Base-by-base conservation (phyloP, 139 green algal genomes). In the Chlamydomonas eustigma region DNA sequence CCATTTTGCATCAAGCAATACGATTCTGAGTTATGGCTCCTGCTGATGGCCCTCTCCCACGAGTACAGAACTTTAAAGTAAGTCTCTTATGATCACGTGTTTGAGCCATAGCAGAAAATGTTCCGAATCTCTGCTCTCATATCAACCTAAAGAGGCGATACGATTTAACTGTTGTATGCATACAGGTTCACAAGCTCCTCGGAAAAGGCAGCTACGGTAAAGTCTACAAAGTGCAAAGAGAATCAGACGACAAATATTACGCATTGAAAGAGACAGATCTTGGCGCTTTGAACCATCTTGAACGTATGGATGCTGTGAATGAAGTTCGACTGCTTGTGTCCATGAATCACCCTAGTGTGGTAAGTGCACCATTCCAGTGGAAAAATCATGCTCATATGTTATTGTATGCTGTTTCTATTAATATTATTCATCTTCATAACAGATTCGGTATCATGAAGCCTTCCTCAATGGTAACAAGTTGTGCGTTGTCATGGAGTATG, bases 401-500 rank as follows among this genome's bases (percentile, higher is more conserved):
- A 18, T 58, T 18, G 18, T 58, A 18, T 58, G 12, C 44, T 18
- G 44, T 58, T 18, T 18, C 44, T 28, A 28, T 18, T 18, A 12
- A 58, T 58, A 28, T 58, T 58, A 12, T 58, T 58, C 44, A 63
- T n/a, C n/a, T n/a, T n/a, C n/a, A n/a, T n/a, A n/a, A n/a, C n/a
- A 88, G 84, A 82, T 89, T 33, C 77, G 82, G 8, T 95, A 93
- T 81, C 75, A 93, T 71, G 91, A 95, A 77, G 86, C 89, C 4
- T 95, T 95, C 66, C 69, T 93, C 39, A 84, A 91, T 74, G 86
- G 88, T 37, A 88, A 88, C 80, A 85, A 85, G 77, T 85, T 95
- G 35, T 92, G 87, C 72, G 92, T 92, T 50, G 86, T 95, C 6
- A 93, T 95, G 91, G 91, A 95, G 78, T 93, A 89, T 73, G 89